Evolutionary conservation across 2,329 filamentous ascomycete genomes (phyloP).

Genomic region (Aureobasidium sp.): DNA sequence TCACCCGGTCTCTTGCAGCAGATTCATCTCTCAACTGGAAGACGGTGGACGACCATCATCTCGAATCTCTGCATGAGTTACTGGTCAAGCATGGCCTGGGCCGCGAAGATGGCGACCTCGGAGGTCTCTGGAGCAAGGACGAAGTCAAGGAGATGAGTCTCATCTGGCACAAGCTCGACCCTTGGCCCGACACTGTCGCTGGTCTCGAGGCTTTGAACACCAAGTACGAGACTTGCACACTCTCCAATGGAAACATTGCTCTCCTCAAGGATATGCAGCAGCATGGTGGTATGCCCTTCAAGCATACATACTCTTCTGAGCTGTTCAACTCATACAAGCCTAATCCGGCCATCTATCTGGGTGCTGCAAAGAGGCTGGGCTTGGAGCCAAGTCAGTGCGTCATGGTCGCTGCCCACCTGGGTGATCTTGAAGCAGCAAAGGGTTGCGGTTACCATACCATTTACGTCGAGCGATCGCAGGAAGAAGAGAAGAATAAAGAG

Average conservation of each 20-base stretch:
- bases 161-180: slow-evolving; percentile 64
- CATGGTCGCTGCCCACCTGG: slow-evolving; percentile 71
- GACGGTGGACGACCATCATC: slow-evolving; percentile 66
- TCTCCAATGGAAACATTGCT: slow-evolving; percentile 67
- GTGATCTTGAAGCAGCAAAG: slow-evolving; percentile 61
- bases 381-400: slow-evolving; percentile 56
- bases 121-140: slow-evolving; percentile 48
- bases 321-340: slow-evolving; percentile 73
- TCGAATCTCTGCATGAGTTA: slow-evolving; percentile 53
- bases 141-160: slow-evolving; percentile 42
- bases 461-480: slow-evolving; percentile 61
- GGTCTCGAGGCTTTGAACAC: slow-evolving; percentile 51
- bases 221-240: slow-evolving; percentile 54
- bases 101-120: slow-evolving; percentile 16
- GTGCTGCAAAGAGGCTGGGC: slow-evolving; percentile 55
- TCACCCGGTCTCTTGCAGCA: slow-evolving; percentile 50
- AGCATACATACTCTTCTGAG: slow-evolving; percentile 57
- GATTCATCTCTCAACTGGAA: slow-evolving; percentile 47
- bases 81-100: slow-evolving; percentile 42
- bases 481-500: slow-evolving; percentile 56
- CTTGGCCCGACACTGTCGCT: slow-evolving; percentile 58
- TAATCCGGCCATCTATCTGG: slow-evolving; percentile 58
- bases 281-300: slow-evolving; percentile 56
- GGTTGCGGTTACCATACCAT: slow-evolving; percentile 59
- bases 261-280: slow-evolving; percentile 59